phyloP scores from a whole-genome alignment of 805 yeast genomes.

The Lachancea mirantina region DNA sequence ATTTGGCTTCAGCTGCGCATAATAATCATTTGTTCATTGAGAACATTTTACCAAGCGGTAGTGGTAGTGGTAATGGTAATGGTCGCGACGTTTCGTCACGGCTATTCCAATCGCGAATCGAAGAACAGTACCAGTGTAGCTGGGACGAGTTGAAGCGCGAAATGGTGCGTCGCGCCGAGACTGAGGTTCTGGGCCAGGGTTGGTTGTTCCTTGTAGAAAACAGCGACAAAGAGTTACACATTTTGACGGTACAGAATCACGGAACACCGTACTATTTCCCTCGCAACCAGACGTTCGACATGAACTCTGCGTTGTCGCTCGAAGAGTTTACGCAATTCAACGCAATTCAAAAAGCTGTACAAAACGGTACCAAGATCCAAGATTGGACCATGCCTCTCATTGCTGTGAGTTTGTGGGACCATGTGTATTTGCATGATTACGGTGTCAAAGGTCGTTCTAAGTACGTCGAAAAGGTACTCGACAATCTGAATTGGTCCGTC shows the following conservation, averaged over 20 bases:
- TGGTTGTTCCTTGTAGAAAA: slow-evolving; percentile 70
- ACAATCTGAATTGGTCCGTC: slow-evolving; percentile 77
- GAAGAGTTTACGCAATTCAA: slow-evolving; percentile 43
- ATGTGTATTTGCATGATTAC: slow-evolving; percentile 78
- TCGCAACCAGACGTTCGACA: slow-evolving; percentile 63
- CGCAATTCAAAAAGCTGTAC: slow-evolving; percentile 37
- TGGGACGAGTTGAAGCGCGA: slow-evolving; percentile 46
- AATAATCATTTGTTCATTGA: slow-evolving; percentile 86
- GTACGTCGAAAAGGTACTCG: slow-evolving; percentile 70
- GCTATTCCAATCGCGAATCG: slow-evolving; percentile 31
- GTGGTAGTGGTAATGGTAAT: too few species aligned
- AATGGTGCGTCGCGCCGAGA: slow-evolving; percentile 44
- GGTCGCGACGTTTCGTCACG: slow-evolving; percentile 32
- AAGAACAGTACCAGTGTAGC: slow-evolving; percentile 24
- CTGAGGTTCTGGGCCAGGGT: slow-evolving; percentile 49
- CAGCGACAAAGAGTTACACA: slow-evolving; percentile 48
- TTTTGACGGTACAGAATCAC: slow-evolving; percentile 56
- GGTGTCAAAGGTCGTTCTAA: slow-evolving; percentile 66
- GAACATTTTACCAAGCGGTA: slow-evolving; percentile 34
- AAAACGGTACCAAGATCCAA: slow-evolving; percentile 30
- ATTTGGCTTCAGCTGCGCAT: slow-evolving; percentile 84
- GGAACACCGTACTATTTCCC: slow-evolving; percentile 72
- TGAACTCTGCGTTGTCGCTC: slow-evolving; percentile 62
- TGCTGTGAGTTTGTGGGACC: slow-evolving; percentile 81
- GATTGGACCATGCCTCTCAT: slow-evolving; percentile 61